Evolutionary conservation across 2,329 filamentous ascomycete species (phyloP).

Genomic region (Fusarium aywerte): DNA sequence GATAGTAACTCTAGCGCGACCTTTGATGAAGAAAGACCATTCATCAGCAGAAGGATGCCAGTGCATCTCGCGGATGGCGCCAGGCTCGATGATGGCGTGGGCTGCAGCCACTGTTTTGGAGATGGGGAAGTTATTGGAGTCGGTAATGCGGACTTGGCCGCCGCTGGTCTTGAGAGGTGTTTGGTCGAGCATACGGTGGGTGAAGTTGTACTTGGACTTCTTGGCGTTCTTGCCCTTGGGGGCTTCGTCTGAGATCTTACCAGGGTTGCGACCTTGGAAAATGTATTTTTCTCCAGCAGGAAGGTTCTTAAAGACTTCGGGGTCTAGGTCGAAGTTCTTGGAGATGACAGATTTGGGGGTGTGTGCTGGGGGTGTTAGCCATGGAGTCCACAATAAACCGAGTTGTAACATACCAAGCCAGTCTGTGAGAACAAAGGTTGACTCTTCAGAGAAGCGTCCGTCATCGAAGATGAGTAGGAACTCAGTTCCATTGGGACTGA

Average conservation of each 20-base stretch:
- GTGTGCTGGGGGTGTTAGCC: slow-evolving; percentile 60
- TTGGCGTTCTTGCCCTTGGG: slow-evolving; percentile 71
- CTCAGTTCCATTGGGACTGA: slow-evolving; percentile 69
- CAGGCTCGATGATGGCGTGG: slow-evolving; percentile 75
- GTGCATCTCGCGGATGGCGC: slow-evolving; percentile 81
- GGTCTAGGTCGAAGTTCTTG: slow-evolving; percentile 79
- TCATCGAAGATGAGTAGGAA: slow-evolving; percentile 62
- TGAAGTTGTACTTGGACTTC: slow-evolving; percentile 74
- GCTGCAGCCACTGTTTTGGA: slow-evolving; percentile 79
- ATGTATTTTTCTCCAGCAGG: slow-evolving; percentile 79
- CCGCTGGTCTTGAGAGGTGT: slow-evolving; percentile 69
- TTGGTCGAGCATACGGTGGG: slow-evolving; percentile 77
- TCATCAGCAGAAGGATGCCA: slow-evolving; percentile 85
- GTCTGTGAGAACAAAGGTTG: slow-evolving; percentile 78
- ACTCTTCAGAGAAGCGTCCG: slow-evolving; percentile 66
- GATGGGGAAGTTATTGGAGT: slow-evolving; percentile 80
- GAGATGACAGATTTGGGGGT: slow-evolving; percentile 77
- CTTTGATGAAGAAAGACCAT: slow-evolving; percentile 82
- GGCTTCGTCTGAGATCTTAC: slow-evolving; percentile 71
- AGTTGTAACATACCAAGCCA: slow-evolving; percentile 66
- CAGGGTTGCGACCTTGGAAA: slow-evolving; percentile 75
- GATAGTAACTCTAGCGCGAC: slow-evolving; percentile 77
- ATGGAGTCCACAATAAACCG: accelerated
- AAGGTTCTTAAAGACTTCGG: slow-evolving; percentile 75
- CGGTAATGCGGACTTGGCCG: slow-evolving; percentile 77